Evolutionary conservation across 2,329 filamentous ascomycete species (phyloP), one percentile per base, ranked within the genome.

Genomic region (Emmonsia crescens): DNA sequence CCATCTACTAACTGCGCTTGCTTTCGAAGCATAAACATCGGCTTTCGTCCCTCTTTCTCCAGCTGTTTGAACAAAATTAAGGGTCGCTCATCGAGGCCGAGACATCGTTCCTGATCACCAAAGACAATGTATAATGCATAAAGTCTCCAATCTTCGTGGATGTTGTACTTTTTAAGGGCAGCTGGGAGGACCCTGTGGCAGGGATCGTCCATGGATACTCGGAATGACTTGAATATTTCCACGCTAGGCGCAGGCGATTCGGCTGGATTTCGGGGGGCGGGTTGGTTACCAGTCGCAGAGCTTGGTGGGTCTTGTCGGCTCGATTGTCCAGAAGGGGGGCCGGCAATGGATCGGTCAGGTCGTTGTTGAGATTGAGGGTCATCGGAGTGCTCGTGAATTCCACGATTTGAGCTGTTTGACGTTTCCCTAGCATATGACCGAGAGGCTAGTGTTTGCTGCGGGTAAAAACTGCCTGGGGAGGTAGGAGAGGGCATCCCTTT

Each of bases 221-320:
- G 87, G 83, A 99, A 99, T 1, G 90, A 96, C 75, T 99, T 99
- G 85, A 97, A 97, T 63, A 99, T 96, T 75, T 99, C 94, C 63
- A 96, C 92, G 48, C 75, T 78, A 19, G 75, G 75, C 8, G 75
- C 74, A 55, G 72, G 66, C 33, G 65, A 36, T 31, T 66, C 65
- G 5, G 24, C 57, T 69, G 68, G 36, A 69, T 66, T 27, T 57
- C 60, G 63, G 14, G 61, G 58, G 29, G 54, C 51, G 19, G 51
- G 21, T 6, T 44, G 40, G 38, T 59, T 64, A 33, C 51, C 59
- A 12, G 69, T 65, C 24, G 61, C 63, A n/a, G 67, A 67, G 9
- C 65, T 69, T 0, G 72, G 72, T 33, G 73, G 68, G 38, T 75
- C 70, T 10, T 70, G 67, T 12, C 73, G 73, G 8, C 69, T 67